These are phyloP conservation scores for Solanum pinnatisectum DNA, from an alignment of 257 asterid species.

Conservation along the genomic window DNA sequence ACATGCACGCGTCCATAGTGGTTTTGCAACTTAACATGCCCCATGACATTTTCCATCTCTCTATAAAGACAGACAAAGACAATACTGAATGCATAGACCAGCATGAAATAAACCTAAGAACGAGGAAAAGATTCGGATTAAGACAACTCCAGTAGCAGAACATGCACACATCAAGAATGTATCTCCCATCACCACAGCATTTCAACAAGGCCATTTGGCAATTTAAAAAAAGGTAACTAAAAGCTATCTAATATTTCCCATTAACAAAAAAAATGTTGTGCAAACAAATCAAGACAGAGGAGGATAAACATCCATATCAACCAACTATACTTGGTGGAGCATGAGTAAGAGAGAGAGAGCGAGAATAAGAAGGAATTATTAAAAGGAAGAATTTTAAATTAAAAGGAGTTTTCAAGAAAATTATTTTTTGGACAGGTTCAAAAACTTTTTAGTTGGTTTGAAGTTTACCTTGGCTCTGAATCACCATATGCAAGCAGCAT, in stretches of 20 bases:
- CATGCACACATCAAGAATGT: not conserved
- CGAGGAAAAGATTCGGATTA: not conserved
- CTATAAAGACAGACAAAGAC: slow-evolving; percentile 39
- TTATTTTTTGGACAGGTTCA: not conserved
- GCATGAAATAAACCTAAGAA: not conserved
- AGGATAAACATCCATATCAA: not conserved
- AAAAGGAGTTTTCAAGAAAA: not conserved
- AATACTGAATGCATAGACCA: not conserved
- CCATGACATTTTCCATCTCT: slow-evolving; percentile 85
- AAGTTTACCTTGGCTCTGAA: slow-evolving; percentile 74
- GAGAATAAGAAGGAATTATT: not conserved
- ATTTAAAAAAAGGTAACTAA: not conserved
- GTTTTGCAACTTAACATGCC: slow-evolving; percentile 75
- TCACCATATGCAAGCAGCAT: slow-evolving; percentile 98
- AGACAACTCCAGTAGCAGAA: not conserved
- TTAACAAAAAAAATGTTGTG: not conserved
- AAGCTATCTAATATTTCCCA: not conserved
- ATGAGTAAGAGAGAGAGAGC: not conserved
- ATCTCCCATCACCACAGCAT: not conserved
- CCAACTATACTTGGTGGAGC: not conserved
- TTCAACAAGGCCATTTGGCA: not conserved
- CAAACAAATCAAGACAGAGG: not conserved
- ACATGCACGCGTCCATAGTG: slow-evolving; percentile 82
- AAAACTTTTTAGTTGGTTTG: not conserved
- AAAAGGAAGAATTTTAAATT: not conserved